A percentile compares a stretch with the other conserved stretches of the same genome.
Conservation (phyloP, 2,329 filamentous ascomycete species). For the Aspergillus sp. region DNA sequence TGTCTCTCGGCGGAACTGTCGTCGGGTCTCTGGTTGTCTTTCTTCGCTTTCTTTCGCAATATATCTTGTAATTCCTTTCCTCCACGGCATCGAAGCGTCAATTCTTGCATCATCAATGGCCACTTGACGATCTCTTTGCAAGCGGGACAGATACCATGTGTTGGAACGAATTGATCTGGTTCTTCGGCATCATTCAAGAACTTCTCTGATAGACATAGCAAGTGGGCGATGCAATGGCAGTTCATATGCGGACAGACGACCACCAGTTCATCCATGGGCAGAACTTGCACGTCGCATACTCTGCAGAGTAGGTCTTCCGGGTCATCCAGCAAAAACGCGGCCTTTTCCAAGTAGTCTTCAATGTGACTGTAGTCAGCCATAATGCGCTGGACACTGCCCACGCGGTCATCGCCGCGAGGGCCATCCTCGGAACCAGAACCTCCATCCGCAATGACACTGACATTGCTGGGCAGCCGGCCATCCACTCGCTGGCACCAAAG, state of each 20-base stretch:
- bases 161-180: slow-evolving; percentile 50
- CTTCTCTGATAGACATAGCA: slow-evolving; percentile 45
- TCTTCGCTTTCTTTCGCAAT: slow-evolving; percentile 51
- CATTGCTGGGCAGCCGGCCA: slow-evolving; percentile 38
- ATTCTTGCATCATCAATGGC: slow-evolving; percentile 71
- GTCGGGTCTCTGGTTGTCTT: slow-evolving; percentile 19
- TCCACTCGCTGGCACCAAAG: slow-evolving; percentile 45
- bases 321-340: slow-evolving; percentile 33
- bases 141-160: slow-evolving; percentile 58
- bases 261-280: slow-evolving; percentile 31
- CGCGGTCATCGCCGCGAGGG: slow-evolving; percentile 13
- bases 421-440: slow-evolving; percentile 9
- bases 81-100: slow-evolving; percentile 64
- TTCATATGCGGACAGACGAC: slow-evolving; percentile 43
- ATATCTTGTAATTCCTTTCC: slow-evolving; percentile 56
- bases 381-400: slow-evolving; percentile 36
- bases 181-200: slow-evolving; percentile 40
- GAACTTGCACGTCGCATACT: slow-evolving; percentile 39
- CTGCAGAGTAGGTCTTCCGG: slow-evolving; percentile 34
- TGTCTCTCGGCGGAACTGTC: not conserved
- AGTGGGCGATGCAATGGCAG: slow-evolving; percentile 45
- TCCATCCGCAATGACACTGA: slow-evolving; percentile 49
- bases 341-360: slow-evolving; percentile 45
- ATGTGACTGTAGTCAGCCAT: slow-evolving; percentile 45
- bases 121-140: slow-evolving; percentile 59